A percentile compares a stretch with the other conserved stretches of the same genome.
Conservation (phyloP, 352 stramenopile species). For the Pythium scleroteichum region DNA sequence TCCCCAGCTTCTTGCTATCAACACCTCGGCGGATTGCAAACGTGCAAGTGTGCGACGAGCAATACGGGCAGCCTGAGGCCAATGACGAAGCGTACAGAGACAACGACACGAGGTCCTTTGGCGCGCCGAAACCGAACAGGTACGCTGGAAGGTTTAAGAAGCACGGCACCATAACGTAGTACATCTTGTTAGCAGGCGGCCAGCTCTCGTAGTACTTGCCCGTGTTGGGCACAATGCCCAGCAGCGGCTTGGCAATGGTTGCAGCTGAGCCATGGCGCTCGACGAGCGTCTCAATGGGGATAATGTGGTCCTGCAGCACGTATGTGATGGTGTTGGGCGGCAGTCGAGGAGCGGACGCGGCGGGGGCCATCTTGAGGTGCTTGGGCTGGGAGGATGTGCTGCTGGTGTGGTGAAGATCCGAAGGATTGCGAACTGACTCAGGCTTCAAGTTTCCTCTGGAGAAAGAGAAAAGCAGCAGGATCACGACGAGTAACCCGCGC, state of each 20-base stretch:
- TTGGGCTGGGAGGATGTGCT: not conserved
- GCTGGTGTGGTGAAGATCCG: not conserved
- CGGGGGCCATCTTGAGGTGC: not conserved
- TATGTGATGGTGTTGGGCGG: constrained; percentile 21
- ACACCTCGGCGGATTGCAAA: constrained; percentile 23
- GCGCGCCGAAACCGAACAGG: constrained; percentile 25
- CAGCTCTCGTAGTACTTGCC: constrained; percentile 32
- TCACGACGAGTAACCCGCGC: no score
- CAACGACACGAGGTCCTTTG: constrained; percentile 24
- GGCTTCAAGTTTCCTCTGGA: no score
- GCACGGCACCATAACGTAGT: constrained; percentile 29
- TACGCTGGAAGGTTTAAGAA: constrained; percentile 27
- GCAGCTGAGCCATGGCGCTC: constrained; percentile 22
- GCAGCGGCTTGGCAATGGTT: constrained; percentile 23
- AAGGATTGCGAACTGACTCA: no score
- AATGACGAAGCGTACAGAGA: constrained; percentile 25
- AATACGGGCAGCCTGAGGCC: constrained; percentile 22
- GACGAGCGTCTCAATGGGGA: constrained; percentile 23
- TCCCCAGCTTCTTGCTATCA: constrained; percentile 16
- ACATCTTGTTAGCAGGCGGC: constrained; percentile 26
- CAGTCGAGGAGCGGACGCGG: constrained; percentile 6
- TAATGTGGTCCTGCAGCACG: constrained; percentile 21
- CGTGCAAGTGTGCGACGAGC: constrained; percentile 27
- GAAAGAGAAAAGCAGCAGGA: no score
- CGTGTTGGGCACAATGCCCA: constrained; percentile 26